Conservation (phyloP, 1,139 yeast species). For the Saccharomycopsis hybrid region DNA sequence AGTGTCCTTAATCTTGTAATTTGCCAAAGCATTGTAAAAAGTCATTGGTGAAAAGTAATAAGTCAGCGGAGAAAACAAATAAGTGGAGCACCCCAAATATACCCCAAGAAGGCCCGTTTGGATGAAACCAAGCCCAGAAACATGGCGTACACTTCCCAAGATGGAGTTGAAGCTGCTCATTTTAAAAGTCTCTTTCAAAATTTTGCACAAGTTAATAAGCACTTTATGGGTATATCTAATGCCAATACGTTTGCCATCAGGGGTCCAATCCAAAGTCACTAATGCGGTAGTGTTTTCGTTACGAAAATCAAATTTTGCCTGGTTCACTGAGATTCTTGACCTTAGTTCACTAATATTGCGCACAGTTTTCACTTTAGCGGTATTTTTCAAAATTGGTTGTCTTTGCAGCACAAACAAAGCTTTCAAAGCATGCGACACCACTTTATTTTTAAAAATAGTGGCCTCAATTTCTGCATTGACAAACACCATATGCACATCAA, state of each 20-base stretch:
- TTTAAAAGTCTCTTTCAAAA: constrained; percentile 87
- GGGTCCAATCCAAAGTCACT: constrained; percentile 62
- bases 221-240: constrained; percentile 58
- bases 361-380: constrained; percentile 58
- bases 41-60: constrained; percentile 70
- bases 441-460: constrained; percentile 60
- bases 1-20: constrained; percentile 79
- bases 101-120: constrained; percentile 79
- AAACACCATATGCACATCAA: constrained; percentile 63
- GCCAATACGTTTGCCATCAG: constrained; percentile 67
- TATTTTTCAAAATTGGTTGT: constrained; percentile 54
- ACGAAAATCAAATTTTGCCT: constrained; percentile 38
- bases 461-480: constrained; percentile 72
- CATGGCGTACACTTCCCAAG: constrained; percentile 82
- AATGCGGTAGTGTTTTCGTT: constrained; percentile 43
- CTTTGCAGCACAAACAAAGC: constrained; percentile 27
- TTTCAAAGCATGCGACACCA: constrained; percentile 58
- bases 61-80: constrained; percentile 71
- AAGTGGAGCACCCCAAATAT: constrained; percentile 81
- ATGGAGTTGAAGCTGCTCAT: constrained; percentile 66
- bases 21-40: constrained; percentile 65
- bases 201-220: constrained; percentile 75
- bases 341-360: constrained; percentile 38
- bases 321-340: constrained; percentile 40
- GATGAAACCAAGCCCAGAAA: constrained; percentile 80